Percentiles rank a stretch among this genome's conserved stretches.
Conservation (phyloP, 768 basidiomycete species). For the Pleurotus eryngii region DNA sequence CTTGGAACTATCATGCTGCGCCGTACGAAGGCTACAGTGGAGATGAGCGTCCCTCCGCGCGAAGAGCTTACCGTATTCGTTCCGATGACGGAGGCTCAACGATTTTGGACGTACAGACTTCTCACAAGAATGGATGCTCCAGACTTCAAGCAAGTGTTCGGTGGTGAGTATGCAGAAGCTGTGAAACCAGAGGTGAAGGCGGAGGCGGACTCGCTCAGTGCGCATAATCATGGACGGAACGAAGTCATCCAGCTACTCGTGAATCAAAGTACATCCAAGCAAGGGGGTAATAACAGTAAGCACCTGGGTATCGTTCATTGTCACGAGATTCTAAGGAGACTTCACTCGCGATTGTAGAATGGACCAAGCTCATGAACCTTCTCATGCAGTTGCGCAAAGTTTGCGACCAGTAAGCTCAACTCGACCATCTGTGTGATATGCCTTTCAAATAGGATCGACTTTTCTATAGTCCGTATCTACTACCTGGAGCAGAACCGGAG, state of each 20-base stretch:
- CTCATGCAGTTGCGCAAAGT: constrained; percentile 68
- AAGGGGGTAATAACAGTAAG: constrained; percentile 20
- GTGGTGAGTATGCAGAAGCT: constrained; percentile 16
- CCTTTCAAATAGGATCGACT: constrained; percentile 6
- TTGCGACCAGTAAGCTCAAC: constrained; percentile 56
- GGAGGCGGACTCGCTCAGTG: constrained; percentile 17
- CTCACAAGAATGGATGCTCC: constrained; percentile 49
- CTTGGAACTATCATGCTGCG: constrained; percentile 55
- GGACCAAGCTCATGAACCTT: constrained; percentile 61
- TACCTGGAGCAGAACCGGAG: constrained; percentile 45
- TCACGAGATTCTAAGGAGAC: background rate
- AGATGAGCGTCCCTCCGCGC: constrained; percentile 45
- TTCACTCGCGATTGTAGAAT: constrained; percentile 30
- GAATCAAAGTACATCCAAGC: constrained; percentile 30
- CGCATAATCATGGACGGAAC: constrained; percentile 27
- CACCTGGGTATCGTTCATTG: background rate
- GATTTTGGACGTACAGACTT: constrained; percentile 60
- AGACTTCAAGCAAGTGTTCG: constrained; percentile 48
- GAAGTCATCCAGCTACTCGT: constrained; percentile 38
- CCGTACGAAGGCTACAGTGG: constrained; percentile 52
- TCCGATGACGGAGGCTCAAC: constrained; percentile 55
- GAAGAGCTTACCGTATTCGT: constrained; percentile 57
- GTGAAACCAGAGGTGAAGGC: constrained; percentile 11
- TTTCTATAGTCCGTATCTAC: constrained; percentile 46
- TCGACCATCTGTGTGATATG: background rate